Evolutionary conservation across 305 asterid species (phyloP), one percentile per base, ranked within the genome.

Genomic region (Fraxinus greggii): DNA sequence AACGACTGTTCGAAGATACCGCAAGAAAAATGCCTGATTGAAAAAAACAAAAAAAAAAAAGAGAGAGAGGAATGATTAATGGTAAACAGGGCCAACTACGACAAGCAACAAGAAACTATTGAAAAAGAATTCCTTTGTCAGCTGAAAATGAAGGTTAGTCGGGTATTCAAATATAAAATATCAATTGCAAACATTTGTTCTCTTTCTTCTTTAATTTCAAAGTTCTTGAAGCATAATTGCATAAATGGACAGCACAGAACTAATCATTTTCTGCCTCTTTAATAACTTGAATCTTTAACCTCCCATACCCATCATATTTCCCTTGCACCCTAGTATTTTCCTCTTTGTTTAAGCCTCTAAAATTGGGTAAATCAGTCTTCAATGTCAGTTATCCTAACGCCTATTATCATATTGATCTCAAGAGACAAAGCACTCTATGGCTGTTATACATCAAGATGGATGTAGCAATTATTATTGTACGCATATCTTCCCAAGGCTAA

Each of bases 1-100:
- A 93, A 33, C 98, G 97, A 29, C 93, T 87, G 86, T 93, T 93
- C 7, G 98, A 90, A 48, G 98, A 93, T 31, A 91, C 93, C 26
- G 91, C 96, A 19, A 93, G 97, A 81, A 93, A 93, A 79, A 91
- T 87, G 84, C 93, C 97, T 93, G 91, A 42, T 63, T 13, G 28
- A 79, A 38, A 19, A 10, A 48, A 75, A 63, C n/a, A 6, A 48
- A 54, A 54, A 61, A 42, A 8, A n/a, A 5, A 1, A 78, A 17
- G 1, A 0, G 56, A 51, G 72, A 0, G 19, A 51, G 63, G 63
- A n/a, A 54, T 54, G 24, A 54, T 5, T 54, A n/a, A 54, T 54
- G 32, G 75, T 69, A 29, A 28, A 28, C 35, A 69, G 21, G 40
- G 75, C 38, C 10, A 69, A 69, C 19, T 69, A 29, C 2, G 75